Evolutionary conservation across 306 rosid genomes (phyloP), one percentile per base, ranked within the genome.

Genomic region (Acacia acuminata): DNA sequence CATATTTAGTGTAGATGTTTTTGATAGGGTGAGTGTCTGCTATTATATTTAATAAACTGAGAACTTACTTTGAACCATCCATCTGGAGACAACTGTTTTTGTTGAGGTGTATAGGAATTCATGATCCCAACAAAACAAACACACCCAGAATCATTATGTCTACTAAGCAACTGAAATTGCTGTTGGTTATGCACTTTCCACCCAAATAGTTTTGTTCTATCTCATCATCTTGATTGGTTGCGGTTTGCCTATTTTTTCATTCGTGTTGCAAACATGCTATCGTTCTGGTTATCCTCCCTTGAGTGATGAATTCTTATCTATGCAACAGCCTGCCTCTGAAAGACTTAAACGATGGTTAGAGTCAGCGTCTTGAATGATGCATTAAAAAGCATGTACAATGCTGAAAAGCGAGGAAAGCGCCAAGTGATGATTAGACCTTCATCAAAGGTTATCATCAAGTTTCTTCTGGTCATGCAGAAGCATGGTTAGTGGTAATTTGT

Each of bases 381-480:
- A 40, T 84, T 85, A 7, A 85, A 85, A 79, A 85, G 88, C 83
- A 85, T 85, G 83, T 85, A 85, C 64, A 85, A 85, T 85, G 88
- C 88, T 2, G 88, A 85, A 84, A 85, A 85, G 50, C 73, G 85
- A 10, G 88, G 88, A 24, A 85, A 85, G 81, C 88, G 85, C 25
- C 88, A 85, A 79, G 88, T 78, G 83, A 85, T 85, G 88, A 85
- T 85, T 34, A 85, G 88, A 61, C 85, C 88, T 65, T 85, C 88
- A 1, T 85, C 88, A 9, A 85, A 85, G 79, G 88, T 85, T 36
- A 77, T 85, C n/a, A 73, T 85, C 61, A 85, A 85, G 76, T 85
- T 85, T 71, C 88, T 85, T 30, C 30, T 78, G 63, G 88, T 85
- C n/a, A 85, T 85, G 88, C 88, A 85, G 81, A 90, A 88, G 89